phyloP scores from a whole-genome alignment of 2,329 filamentous ascomycete species.

The Alternaria angustiovoidea region DNA sequence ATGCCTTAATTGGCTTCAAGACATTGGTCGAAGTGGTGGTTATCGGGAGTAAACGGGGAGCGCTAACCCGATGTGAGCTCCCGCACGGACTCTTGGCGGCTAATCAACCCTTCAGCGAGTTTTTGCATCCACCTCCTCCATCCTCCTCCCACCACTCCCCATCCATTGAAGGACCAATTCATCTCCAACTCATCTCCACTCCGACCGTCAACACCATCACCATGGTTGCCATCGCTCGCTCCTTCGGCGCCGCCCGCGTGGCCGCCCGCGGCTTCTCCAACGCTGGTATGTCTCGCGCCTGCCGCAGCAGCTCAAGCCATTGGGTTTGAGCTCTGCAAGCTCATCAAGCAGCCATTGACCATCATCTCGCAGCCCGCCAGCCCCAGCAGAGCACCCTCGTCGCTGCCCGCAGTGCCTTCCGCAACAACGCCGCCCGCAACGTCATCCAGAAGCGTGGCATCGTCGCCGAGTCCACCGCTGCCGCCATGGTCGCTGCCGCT shows the following conservation, averaged over 20 bases:
- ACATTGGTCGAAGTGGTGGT: slow-evolving; percentile 9
- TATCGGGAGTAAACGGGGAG: slow-evolving; percentile 22
- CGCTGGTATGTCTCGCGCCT: slow-evolving; percentile 50
- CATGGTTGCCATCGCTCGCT: slow-evolving; percentile 53
- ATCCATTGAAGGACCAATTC: slow-evolving; percentile 49
- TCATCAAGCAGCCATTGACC: slow-evolving; percentile 47
- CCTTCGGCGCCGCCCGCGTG: slow-evolving; percentile 52
- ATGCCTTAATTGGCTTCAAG: neutral
- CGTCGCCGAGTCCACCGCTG: slow-evolving; percentile 53
- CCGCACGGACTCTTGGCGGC: slow-evolving; percentile 31
- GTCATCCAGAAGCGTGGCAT: slow-evolving; percentile 53
- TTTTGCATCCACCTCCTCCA: slow-evolving; percentile 36
- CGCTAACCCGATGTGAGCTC: slow-evolving; percentile 24
- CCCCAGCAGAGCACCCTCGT: slow-evolving; percentile 50
- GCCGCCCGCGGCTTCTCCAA: slow-evolving; percentile 52
- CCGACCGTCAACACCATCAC: slow-evolving; percentile 45
- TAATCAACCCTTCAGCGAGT: slow-evolving; percentile 30
- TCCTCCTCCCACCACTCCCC: slow-evolving; percentile 36
- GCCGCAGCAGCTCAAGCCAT: slow-evolving; percentile 43
- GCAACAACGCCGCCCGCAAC: slow-evolving; percentile 52
- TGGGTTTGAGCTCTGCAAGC: slow-evolving; percentile 34
- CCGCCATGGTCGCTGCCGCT: slow-evolving; percentile 54
- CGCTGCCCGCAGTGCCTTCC: slow-evolving; percentile 52
- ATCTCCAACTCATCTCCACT: slow-evolving; percentile 52
- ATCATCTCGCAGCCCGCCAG: slow-evolving; percentile 42